Percentiles rank a stretch among this genome's conserved stretches.
Evolutionary conservation across 139 green algal genomes (phyloP).

Genomic region (Chlorella vulgaris): DNA sequence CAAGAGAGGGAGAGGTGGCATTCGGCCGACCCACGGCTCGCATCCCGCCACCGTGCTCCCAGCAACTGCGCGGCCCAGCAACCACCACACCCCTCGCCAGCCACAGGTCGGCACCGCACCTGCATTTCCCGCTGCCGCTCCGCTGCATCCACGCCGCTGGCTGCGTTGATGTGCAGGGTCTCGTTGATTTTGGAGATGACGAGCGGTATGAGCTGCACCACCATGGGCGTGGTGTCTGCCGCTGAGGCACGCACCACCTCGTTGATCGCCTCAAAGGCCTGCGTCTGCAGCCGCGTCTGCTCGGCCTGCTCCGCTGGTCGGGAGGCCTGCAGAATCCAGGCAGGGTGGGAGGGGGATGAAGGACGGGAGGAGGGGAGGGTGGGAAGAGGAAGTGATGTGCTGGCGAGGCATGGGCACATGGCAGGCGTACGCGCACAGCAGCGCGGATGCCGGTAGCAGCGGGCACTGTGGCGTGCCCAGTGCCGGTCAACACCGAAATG

Average conservation of each 20-base stretch:
- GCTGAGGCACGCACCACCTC: slow-evolving; percentile 84
- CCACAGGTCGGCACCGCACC: too few relatives aligned
- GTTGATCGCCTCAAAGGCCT: slow-evolving; percentile 96
- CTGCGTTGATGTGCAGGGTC: slow-evolving; percentile 37
- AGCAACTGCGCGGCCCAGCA: too few relatives aligned
- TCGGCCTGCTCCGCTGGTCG: slow-evolving; percentile 39
- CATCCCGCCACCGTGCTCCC: too few relatives aligned
- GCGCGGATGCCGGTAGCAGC: too few relatives aligned
- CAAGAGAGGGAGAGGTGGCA: too few relatives aligned
- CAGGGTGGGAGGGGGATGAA: neutral
- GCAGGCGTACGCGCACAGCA: too few relatives aligned
- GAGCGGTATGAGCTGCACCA: slow-evolving; percentile 83
- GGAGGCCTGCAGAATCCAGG: slow-evolving; percentile 8
- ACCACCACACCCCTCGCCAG: too few relatives aligned
- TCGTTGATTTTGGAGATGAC: slow-evolving; percentile 75
- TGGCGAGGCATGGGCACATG: too few relatives aligned
- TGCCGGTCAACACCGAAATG: too few relatives aligned
- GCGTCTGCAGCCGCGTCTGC: slow-evolving; percentile 66
- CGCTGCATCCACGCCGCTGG: slow-evolving; percentile 24
- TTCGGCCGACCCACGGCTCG: too few relatives aligned
- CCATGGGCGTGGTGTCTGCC: slow-evolving; percentile 75
- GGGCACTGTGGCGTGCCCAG: too few relatives aligned
- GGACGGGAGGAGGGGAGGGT: neutral
- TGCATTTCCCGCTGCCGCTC: slow-evolving; percentile 75
- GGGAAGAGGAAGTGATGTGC: too few relatives aligned